phyloP scores from a whole-genome alignment of 2,329 filamentous ascomycete species.

The Volutella citrinella region DNA sequence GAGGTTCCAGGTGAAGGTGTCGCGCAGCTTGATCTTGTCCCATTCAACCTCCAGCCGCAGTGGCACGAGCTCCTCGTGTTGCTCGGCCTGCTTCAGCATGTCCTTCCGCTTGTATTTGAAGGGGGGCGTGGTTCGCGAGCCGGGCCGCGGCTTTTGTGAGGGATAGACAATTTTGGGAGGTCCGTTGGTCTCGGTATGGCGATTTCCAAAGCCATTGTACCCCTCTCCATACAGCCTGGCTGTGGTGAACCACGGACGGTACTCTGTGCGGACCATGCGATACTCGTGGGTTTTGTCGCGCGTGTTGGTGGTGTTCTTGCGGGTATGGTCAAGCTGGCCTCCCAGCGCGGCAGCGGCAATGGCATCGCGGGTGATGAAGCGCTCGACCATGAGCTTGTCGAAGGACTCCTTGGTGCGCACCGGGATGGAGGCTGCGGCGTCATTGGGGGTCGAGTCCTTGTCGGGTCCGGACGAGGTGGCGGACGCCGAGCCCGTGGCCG shows the following conservation, averaged over 20 bases:
- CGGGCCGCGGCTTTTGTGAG: conserved; percentile 69
- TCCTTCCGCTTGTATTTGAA: conserved; percentile 77
- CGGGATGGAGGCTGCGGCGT: conserved; percentile 28
- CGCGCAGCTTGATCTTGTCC: conserved; percentile 91
- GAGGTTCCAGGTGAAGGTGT: conserved; percentile 98
- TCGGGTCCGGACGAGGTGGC: conserved; percentile 30
- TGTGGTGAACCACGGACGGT: conserved; percentile 54
- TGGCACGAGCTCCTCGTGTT: conserved; percentile 87
- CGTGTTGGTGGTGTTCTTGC: conserved; percentile 59
- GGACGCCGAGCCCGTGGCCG: conserved; percentile 31
- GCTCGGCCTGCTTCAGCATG: conserved; percentile 80
- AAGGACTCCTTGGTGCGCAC: conserved; percentile 56
- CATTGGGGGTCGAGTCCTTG: conserved; percentile 22
- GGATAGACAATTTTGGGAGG: conserved; percentile 78
- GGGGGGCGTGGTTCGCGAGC: conserved; percentile 69
- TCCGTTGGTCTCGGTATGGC: conserved; percentile 68
- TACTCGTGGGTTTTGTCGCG: conserved; percentile 70
- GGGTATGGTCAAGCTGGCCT: conserved; percentile 50
- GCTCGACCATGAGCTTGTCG: conserved; percentile 51
- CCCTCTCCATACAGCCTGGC: conserved; percentile 66
- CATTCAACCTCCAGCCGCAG: conserved; percentile 90
- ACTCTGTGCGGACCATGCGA: conserved; percentile 54
- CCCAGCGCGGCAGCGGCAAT: conserved; percentile 52
- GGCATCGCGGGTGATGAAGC: conserved; percentile 52
- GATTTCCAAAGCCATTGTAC: conserved; percentile 88